Conservation (phyloP, 2,329 filamentous ascomycete species). For the Diaporthe ilicicola region DNA sequence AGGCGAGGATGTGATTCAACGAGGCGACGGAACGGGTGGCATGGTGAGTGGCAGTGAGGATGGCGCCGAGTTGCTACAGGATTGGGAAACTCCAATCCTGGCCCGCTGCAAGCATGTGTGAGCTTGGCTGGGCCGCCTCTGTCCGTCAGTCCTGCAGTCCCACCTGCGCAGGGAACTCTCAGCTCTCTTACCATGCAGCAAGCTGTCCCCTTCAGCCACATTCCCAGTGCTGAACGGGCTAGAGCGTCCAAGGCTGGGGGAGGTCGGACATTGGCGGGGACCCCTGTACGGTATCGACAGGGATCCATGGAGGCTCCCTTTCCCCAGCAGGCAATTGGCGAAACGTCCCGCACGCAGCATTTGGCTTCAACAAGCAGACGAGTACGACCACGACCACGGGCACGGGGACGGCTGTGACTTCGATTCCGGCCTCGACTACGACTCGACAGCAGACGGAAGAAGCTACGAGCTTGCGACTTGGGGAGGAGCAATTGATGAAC, state of each 20-base stretch:
- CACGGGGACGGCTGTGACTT: neutral
- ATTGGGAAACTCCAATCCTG: conserved; percentile 20
- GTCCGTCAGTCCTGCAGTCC: conserved; percentile 18
- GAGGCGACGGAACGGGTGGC: neutral
- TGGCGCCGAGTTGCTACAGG: conserved; percentile 15
- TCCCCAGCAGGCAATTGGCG: neutral
- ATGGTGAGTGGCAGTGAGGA: conserved; percentile 20
- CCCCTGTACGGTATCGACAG: neutral
- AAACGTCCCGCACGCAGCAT: neutral
- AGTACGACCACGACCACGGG: neutral
- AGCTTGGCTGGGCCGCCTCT: conserved; percentile 11
- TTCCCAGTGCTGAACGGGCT: conserved; percentile 12
- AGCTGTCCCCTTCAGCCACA: conserved; percentile 18
- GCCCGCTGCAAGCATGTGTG: conserved; percentile 21
- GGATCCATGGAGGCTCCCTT: conserved; percentile 19
- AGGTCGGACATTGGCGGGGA: conserved; percentile 4
- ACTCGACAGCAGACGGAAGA: neutral
- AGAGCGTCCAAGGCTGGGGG: conserved; percentile 14
- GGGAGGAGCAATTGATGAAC: conserved; percentile 1
- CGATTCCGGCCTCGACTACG: neutral
- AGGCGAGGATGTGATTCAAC: conserved; percentile 2
- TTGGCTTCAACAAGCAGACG: conserved; percentile 4
- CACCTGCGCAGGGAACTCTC: neutral
- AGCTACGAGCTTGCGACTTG: neutral
- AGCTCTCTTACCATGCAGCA: neutral